These are phyloP conservation scores for Rhodotorula sp. DNA, from an alignment of 1,284 basidiomycete genomes.

Conservation along the genomic window DNA sequence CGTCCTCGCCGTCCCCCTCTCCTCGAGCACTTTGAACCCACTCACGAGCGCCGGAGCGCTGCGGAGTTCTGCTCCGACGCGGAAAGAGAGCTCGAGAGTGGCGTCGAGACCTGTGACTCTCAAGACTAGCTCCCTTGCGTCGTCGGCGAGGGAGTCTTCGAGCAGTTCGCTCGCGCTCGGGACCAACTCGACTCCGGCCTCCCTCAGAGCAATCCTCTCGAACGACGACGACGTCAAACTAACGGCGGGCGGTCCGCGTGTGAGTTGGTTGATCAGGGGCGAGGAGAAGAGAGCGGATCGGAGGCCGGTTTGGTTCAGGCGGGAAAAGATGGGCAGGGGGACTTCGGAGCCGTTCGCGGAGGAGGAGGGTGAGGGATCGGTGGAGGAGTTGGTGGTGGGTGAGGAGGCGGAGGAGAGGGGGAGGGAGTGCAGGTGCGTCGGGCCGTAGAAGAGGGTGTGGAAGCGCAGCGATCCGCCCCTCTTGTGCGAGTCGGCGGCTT, in stretches of 20 bases:
- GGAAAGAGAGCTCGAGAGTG: background rate
- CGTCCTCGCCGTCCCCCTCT: background rate
- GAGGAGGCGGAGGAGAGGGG: background rate
- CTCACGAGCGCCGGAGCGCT: slow-evolving; percentile 5
- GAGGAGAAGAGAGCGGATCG: slow-evolving; percentile 9
- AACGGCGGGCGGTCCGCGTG: slow-evolving; percentile 17
- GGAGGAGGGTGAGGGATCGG: background rate
- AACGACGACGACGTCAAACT: background rate
- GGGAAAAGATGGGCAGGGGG: slow-evolving; percentile 3
- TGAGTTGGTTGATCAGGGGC: slow-evolving; percentile 14
- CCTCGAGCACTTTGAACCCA: background rate
- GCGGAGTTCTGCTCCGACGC: background rate
- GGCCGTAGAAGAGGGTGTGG: slow-evolving; percentile 18
- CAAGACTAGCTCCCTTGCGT: slow-evolving; percentile 9
- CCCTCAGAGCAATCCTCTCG: background rate
- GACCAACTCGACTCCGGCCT: slow-evolving; percentile 2
- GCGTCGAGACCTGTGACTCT: slow-evolving; percentile 4
- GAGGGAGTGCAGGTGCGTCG: slow-evolving; percentile 5
- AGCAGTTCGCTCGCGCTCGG: background rate
- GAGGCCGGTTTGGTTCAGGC: slow-evolving; percentile 7
- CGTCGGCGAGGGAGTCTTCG: background rate
- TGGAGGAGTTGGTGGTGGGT: background rate
- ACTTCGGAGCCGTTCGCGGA: background rate
- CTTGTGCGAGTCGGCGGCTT: too few relatives aligned
- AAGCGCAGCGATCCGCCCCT: slow-evolving; percentile 24